These are phyloP conservation scores for Cyclocybe aegerita DNA, from an alignment of 768 basidiomycete genomes.

Conservation along the genomic window DNA sequence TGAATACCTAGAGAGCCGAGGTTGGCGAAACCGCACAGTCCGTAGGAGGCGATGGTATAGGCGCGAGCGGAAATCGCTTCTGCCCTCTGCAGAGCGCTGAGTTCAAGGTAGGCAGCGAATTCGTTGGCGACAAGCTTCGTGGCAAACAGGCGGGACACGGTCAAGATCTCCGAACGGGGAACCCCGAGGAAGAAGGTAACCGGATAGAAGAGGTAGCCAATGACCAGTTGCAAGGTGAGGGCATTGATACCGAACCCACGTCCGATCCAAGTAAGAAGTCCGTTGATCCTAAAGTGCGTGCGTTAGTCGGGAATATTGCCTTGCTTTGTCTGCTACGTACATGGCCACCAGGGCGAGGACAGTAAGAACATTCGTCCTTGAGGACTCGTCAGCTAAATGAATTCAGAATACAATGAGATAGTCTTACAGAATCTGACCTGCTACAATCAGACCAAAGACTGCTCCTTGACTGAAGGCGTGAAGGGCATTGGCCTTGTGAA, in stretches of 20 bases:
- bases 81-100: slow-evolving; percentile 46
- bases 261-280: slow-evolving; percentile 86
- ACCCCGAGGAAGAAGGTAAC: slow-evolving; percentile 81
- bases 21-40: slow-evolving; percentile 91
- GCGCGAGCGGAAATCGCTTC: slow-evolving; percentile 62
- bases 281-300: slow-evolving; percentile 56
- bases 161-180: slow-evolving; percentile 77
- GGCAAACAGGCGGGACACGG: slow-evolving; percentile 77
- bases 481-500: slow-evolving; percentile 64
- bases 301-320: background rate
- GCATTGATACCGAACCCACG: slow-evolving; percentile 80
- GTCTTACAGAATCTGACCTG: slow-evolving; percentile 80
- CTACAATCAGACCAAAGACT: slow-evolving; percentile 80
- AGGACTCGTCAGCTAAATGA: background rate
- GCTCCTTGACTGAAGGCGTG: slow-evolving; percentile 90
- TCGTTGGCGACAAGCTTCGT: slow-evolving; percentile 89
- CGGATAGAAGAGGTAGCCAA: slow-evolving; percentile 89
- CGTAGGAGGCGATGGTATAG: slow-evolving; percentile 82
- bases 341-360: slow-evolving; percentile 77
- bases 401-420: background rate
- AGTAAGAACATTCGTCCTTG: slow-evolving; percentile 80
- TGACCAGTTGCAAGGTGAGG: slow-evolving; percentile 80
- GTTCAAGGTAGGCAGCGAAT: slow-evolving; percentile 72
- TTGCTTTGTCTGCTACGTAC: slow-evolving; percentile 23
- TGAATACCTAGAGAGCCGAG: slow-evolving; percentile 85